Conservation (phyloP, 1,284 basidiomycete genomes). For the Wallemia ichthyophaga region DNA sequence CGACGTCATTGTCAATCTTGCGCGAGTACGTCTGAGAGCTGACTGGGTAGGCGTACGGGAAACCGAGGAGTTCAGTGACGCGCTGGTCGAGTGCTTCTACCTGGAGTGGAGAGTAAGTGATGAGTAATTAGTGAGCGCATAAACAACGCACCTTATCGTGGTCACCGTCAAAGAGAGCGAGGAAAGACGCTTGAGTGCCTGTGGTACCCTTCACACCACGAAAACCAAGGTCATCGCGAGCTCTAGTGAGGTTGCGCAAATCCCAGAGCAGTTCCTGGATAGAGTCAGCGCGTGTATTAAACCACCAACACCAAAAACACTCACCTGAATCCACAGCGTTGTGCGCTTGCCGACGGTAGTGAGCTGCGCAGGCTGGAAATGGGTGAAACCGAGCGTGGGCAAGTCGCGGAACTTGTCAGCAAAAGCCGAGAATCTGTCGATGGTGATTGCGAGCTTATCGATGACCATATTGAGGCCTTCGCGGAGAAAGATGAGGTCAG, state of each 20-base stretch:
- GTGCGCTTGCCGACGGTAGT: slow-evolving; percentile 99
- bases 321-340: slow-evolving; percentile 76
- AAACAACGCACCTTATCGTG: slow-evolving; percentile 38
- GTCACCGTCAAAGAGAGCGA: slow-evolving; percentile 79
- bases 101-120: slow-evolving; percentile 15
- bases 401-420: slow-evolving; percentile 37
- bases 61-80: slow-evolving; percentile 70
- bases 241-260: slow-evolving; percentile 67
- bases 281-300: no score
- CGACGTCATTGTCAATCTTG: slow-evolving; percentile 84
- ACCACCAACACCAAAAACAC: no score
- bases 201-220: slow-evolving; percentile 97
- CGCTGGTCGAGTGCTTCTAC: slow-evolving; percentile 68
- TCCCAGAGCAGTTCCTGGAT: slow-evolving; percentile 77
- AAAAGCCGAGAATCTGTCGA: slow-evolving; percentile 57
- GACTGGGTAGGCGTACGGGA: slow-evolving; percentile 82
- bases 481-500: slow-evolving; percentile 87
- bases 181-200: slow-evolving; percentile 87
- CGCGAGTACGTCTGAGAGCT: slow-evolving; percentile 96
- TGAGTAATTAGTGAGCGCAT: neutral
- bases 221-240: slow-evolving; percentile 80
- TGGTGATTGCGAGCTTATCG: slow-evolving; percentile 59
- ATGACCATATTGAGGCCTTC: slow-evolving; percentile 58
- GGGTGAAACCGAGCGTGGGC: slow-evolving; percentile 84
- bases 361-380: slow-evolving; percentile 95